Conservation (phyloP, 257 asterid genomes). For the Solanum ahanhuiri region DNA sequence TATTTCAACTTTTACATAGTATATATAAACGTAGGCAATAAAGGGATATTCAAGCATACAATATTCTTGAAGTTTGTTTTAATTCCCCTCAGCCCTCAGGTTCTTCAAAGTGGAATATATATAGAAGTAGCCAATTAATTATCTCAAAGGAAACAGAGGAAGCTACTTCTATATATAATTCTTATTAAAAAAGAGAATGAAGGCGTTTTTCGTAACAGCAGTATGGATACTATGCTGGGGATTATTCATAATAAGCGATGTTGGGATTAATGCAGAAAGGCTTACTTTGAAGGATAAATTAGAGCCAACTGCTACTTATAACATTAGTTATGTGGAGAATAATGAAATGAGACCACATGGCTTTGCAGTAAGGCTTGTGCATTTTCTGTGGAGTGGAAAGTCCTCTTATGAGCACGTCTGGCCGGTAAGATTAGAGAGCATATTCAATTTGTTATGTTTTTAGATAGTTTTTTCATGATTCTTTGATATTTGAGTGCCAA, state of each 20-base stretch:
- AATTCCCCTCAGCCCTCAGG: not conserved
- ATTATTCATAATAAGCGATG: slow-evolving; percentile 1
- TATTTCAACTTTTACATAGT: not conserved
- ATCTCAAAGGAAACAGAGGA: not conserved
- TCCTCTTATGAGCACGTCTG: slow-evolving; percentile 26
- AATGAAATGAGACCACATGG: slow-evolving; percentile 12
- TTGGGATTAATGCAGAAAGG: slow-evolving; percentile 15
- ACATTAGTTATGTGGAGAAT: slow-evolving; percentile 2
- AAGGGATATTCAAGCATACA: not conserved
- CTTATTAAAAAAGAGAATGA: not conserved
- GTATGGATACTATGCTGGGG: slow-evolving; percentile 17
- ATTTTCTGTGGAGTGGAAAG: slow-evolving; percentile 25
- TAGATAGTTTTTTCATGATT: not conserved
- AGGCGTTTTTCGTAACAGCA: not conserved
- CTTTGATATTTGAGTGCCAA: too few relatives aligned
- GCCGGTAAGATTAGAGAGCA: slow-evolving; percentile 14
- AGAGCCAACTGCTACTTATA: slow-evolving; percentile 1
- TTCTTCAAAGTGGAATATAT: not conserved
- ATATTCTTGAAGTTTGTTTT: not conserved
- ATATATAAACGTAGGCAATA: not conserved
- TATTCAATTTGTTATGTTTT: too few relatives aligned
- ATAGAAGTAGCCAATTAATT: not conserved
- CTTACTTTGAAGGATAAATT: not conserved
- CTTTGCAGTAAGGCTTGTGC: slow-evolving; percentile 2
- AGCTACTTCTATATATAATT: not conserved